These are phyloP conservation scores for Elaphomyces granulatus DNA, from an alignment of 495 filamentous ascomycete species.

Conservation along the genomic window DNA sequence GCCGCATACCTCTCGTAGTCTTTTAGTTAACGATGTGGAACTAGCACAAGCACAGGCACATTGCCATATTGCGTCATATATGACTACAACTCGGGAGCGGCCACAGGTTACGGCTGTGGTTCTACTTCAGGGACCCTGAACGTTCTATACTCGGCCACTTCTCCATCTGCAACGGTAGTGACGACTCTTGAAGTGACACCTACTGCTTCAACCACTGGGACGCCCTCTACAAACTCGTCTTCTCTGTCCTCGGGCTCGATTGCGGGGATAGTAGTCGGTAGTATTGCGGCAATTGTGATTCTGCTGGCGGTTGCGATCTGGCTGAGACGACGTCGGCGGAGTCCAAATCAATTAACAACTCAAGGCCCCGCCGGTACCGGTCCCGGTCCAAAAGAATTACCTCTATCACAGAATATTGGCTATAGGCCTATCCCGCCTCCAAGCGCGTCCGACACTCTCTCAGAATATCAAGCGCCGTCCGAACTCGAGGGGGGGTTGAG, in stretches of 20 bases:
- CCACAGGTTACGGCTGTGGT: neutral
- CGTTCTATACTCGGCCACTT: too few species aligned
- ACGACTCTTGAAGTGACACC: too few species aligned
- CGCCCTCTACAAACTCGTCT: too few species aligned
- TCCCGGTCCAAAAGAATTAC: neutral
- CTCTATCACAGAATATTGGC: neutral
- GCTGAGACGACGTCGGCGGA: slow-evolving; percentile 7
- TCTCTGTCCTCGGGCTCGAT: slow-evolving; percentile 14
- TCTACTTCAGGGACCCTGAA: neutral
- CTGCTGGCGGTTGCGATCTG: slow-evolving; percentile 25
- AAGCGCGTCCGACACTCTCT: neutral
- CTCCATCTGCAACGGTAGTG: too few species aligned
- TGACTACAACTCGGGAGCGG: neutral
- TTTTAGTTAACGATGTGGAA: too few species aligned
- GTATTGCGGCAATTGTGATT: slow-evolving; percentile 22
- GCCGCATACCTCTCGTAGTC: too few species aligned
- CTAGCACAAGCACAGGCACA: neutral
- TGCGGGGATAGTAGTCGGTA: slow-evolving; percentile 24
- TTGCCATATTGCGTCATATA: neutral
- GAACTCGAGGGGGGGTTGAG: neutral
- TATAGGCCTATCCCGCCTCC: neutral
- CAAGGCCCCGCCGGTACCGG: slow-evolving; percentile 15
- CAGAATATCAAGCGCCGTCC: neutral
- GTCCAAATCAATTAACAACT: slow-evolving; percentile 21
- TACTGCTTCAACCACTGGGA: too few species aligned